Conservation (phyloP, 345 rosid species). For the Salix dunnii region DNA sequence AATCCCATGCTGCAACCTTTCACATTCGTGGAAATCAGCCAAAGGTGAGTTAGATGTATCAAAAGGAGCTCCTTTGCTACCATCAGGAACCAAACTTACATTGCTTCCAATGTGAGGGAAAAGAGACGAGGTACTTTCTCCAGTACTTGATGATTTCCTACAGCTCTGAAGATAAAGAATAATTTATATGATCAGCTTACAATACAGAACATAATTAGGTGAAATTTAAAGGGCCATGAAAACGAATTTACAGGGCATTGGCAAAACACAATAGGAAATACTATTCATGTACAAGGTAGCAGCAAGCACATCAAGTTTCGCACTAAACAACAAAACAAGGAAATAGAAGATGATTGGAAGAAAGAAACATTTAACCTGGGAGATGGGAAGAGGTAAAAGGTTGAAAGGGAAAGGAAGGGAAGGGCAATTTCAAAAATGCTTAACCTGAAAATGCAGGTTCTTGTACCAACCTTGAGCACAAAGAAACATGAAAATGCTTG, state of each 20-base stretch:
- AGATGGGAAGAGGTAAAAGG: background rate
- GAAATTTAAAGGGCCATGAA: background rate
- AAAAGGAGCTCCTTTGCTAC: constrained; percentile 36
- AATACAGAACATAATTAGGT: background rate
- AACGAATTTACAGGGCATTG: too few relatives aligned
- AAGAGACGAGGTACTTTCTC: constrained; percentile 31
- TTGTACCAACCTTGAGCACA: constrained; percentile 61
- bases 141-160: constrained; percentile 30
- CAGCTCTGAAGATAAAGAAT: constrained; percentile 34
- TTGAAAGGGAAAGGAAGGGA: background rate
- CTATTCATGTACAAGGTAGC: background rate
- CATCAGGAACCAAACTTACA: constrained; percentile 47
- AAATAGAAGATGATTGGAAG: background rate
- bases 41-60: constrained; percentile 62
- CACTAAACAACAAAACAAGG: background rate
- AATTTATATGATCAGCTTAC: background rate
- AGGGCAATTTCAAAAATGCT: background rate
- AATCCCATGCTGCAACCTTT: constrained; percentile 56
- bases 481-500: constrained; percentile 85
- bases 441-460: background rate
- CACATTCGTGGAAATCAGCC: constrained; percentile 68
- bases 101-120: constrained; percentile 41
- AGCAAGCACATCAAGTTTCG: background rate
- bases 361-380: background rate
- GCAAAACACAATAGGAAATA: too few relatives aligned